These are phyloP conservation scores for Suillus americanus DNA, from an alignment of 768 basidiomycete species.

Conservation along the genomic window DNA sequence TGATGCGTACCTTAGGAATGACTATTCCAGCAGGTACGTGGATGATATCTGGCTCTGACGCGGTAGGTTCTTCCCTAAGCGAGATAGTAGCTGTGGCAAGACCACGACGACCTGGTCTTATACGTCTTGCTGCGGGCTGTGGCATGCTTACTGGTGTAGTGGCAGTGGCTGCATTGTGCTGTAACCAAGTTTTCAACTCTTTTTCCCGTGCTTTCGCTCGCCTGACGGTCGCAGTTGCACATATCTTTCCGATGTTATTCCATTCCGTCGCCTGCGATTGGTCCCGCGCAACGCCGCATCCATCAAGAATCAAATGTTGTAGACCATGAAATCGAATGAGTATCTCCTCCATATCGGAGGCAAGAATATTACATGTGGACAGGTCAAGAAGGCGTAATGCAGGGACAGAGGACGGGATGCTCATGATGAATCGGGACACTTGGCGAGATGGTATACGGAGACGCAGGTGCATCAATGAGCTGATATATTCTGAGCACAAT, in stretches of 20 bases:
- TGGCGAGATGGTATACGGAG: constrained; percentile 73
- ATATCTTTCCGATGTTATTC: constrained; percentile 56
- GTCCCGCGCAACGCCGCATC: constrained; percentile 54
- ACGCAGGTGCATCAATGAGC: constrained; percentile 52
- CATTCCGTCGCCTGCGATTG: constrained; percentile 56
- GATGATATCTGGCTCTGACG: constrained; percentile 16
- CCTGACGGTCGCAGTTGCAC: constrained; percentile 60
- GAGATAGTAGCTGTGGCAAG: constrained; percentile 69
- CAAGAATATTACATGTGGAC: constrained; percentile 62
- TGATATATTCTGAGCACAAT: constrained; percentile 41
- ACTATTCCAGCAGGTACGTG: constrained; percentile 9
- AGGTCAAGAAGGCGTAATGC: constrained; percentile 68
- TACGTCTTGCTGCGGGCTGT: constrained; percentile 15
- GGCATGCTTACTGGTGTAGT: constrained; percentile 6
- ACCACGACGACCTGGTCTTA: constrained; percentile 53
- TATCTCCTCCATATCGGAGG: constrained; percentile 53
- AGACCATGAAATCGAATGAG: constrained; percentile 51
- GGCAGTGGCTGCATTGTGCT: constrained; percentile 24
- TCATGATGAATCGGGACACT: constrained; percentile 42
- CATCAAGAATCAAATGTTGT: constrained; percentile 70
- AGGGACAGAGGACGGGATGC: constrained; percentile 35
- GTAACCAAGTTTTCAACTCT: constrained; percentile 51
- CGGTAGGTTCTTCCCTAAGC: constrained; percentile 37
- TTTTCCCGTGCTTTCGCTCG: constrained; percentile 69
- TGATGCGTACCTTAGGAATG: constrained; percentile 48